Percentiles rank a stretch among this genome's conserved stretches.
These are phyloP conservation scores for Phylloporus sp. DNA, from an alignment of 768 basidiomycete genomes.

Conservation along the genomic window DNA sequence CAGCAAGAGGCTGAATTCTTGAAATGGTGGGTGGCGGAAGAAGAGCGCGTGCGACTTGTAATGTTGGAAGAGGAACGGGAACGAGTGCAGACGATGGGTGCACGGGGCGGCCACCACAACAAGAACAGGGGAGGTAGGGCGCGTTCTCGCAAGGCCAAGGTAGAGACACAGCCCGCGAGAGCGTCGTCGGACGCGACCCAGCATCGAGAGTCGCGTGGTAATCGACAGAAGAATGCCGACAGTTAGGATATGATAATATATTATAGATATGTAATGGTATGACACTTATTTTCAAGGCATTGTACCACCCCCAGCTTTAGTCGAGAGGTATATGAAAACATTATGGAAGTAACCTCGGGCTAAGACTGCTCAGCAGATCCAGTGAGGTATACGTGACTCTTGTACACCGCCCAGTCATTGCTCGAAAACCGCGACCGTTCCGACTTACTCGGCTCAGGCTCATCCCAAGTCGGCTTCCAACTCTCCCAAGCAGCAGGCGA, in stretches of 20 bases:
- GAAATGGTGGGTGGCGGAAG: constrained; percentile 86
- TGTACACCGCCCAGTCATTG: too few relatives aligned
- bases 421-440: too few relatives aligned
- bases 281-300: too few relatives aligned
- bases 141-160: constrained; percentile 9
- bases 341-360: too few relatives aligned
- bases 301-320: too few relatives aligned
- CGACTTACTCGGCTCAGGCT: too few relatives aligned
- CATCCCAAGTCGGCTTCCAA: too few relatives aligned
- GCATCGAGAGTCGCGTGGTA: constrained; percentile 1
- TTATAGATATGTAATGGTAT: neutral
- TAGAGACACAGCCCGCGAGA: neutral
- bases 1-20: constrained; percentile 76
- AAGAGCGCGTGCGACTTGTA: constrained; percentile 60
- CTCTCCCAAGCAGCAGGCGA: neutral
- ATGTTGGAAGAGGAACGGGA: constrained; percentile 16
- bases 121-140: constrained; percentile 6
- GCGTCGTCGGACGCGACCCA: neutral
- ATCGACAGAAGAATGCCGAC: too few relatives aligned
- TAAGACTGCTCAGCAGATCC: too few relatives aligned
- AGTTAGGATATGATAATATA: too few relatives aligned
- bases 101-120: neutral
- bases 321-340: too few relatives aligned
- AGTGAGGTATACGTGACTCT: neutral
- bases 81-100: neutral